These are phyloP conservation scores for Nemania sp. DNA, from an alignment of 2,329 filamentous ascomycete species.

Conservation along the genomic window DNA sequence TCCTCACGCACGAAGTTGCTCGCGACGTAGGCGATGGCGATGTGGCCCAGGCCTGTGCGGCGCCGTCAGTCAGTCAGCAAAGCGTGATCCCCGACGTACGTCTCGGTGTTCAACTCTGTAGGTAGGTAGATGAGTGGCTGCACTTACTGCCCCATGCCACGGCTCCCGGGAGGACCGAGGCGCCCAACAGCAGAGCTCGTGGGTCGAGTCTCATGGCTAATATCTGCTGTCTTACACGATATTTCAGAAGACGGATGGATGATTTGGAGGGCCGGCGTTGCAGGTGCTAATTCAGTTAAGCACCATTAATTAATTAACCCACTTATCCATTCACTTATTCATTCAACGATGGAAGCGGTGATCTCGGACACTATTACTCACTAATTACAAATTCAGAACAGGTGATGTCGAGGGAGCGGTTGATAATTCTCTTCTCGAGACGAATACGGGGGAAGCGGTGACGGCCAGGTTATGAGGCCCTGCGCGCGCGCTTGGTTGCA, in stretches of 20 bases:
- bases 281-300: background rate
- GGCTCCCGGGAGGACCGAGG: constrained; percentile 41
- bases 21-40: constrained; percentile 67
- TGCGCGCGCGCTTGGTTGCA: constrained; percentile 4
- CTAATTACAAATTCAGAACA: background rate
- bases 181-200: constrained; percentile 36
- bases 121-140: background rate
- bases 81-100: background rate
- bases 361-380: background rate
- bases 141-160: constrained; percentile 50
- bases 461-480: constrained; percentile 20
- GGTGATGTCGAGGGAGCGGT: no score
- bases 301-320: background rate
- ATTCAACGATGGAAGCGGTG: background rate
- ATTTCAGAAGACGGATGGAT: background rate
- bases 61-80: constrained; percentile 21
- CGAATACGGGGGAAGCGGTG: background rate
- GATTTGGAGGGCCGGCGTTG: background rate
- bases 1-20: constrained; percentile 61
- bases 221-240: constrained; percentile 9
- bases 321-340: no score
- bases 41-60: constrained; percentile 63
- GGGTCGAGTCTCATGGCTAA: constrained; percentile 40
- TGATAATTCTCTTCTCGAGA: no score
- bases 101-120: no score